These are phyloP conservation scores for Naganishia vishniacii DNA, from an alignment of 768 basidiomycete species.

Conservation along the genomic window DNA sequence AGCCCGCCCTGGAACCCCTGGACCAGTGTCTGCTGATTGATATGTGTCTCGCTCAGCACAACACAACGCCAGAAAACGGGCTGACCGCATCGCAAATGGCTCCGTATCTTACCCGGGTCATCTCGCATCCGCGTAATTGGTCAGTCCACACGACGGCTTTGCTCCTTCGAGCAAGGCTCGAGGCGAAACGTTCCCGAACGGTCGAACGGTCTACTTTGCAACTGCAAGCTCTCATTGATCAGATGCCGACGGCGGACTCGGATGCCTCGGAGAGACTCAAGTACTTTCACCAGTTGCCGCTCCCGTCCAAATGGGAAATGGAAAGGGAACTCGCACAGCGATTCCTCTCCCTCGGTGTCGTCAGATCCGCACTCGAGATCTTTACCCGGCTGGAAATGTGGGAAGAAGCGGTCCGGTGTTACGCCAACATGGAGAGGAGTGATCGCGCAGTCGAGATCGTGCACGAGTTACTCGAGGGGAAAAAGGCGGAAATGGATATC, in stretches of 20 bases:
- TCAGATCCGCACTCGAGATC: conserved; percentile 84
- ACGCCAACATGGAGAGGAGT: conserved; percentile 69
- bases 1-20: conserved; percentile 82
- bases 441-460: conserved; percentile 77
- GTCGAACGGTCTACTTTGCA: conserved; percentile 88
- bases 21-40: conserved; percentile 90
- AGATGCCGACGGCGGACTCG: conserved; percentile 86
- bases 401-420: conserved; percentile 91
- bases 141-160: conserved; percentile 94
- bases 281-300: conserved; percentile 70
- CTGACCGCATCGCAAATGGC: conserved; percentile 87
- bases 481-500: conserved; percentile 78
- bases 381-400: conserved; percentile 96
- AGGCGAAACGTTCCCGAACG: conserved; percentile 79
- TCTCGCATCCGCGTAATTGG: conserved; percentile 86
- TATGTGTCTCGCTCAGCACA: conserved; percentile 70
- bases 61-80: conserved; percentile 82
- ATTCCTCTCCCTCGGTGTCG: conserved; percentile 77
- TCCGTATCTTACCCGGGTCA: conserved; percentile 82
- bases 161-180: conserved; percentile 83
- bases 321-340: conserved; percentile 81
- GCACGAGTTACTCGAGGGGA: conserved; percentile 74
- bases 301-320: conserved; percentile 90
- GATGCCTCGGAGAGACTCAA: conserved; percentile 65
- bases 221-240: conserved; percentile 90